Evolutionary conservation across 257 asterid genomes (phyloP).

Genomic region (Nicotiana noctiflora): DNA sequence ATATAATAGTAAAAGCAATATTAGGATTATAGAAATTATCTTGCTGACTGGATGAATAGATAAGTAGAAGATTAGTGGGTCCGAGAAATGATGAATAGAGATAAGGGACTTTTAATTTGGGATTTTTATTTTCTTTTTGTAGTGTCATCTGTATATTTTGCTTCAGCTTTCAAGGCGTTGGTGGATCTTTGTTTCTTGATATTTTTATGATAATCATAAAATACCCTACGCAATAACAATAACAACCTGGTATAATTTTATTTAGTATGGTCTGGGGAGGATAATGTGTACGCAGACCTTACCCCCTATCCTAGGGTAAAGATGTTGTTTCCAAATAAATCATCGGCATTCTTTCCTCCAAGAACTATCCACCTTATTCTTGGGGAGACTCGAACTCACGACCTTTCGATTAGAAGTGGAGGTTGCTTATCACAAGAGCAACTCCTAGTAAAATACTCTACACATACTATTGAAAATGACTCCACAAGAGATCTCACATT

Average conservation of each 20-base stretch:
- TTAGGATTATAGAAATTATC: neutral
- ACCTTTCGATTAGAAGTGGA: too few relatives aligned
- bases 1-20: neutral
- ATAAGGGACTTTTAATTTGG: neutral
- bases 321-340: too few relatives aligned
- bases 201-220: neutral
- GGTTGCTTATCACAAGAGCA: too few relatives aligned
- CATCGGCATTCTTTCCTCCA: too few relatives aligned
- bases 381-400: too few relatives aligned
- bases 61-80: constrained; percentile 1
- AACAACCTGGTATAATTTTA: too few relatives aligned
- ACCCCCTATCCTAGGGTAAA: too few relatives aligned
- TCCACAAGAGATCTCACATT: neutral
- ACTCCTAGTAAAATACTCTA: too few relatives aligned
- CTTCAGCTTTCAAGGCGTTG: constrained; percentile 5
- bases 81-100: neutral
- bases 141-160: neutral
- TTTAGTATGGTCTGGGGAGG: too few relatives aligned
- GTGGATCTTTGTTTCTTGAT: neutral
- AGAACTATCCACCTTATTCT: too few relatives aligned
- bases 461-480: neutral
- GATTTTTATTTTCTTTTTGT: neutral
- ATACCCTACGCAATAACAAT: too few relatives aligned
- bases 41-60: constrained; percentile 8
- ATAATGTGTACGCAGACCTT: too few relatives aligned